These are phyloP conservation scores for Physcia stellaris DNA, from an alignment of 495 filamentous ascomycete genomes.

Conservation along the genomic window DNA sequence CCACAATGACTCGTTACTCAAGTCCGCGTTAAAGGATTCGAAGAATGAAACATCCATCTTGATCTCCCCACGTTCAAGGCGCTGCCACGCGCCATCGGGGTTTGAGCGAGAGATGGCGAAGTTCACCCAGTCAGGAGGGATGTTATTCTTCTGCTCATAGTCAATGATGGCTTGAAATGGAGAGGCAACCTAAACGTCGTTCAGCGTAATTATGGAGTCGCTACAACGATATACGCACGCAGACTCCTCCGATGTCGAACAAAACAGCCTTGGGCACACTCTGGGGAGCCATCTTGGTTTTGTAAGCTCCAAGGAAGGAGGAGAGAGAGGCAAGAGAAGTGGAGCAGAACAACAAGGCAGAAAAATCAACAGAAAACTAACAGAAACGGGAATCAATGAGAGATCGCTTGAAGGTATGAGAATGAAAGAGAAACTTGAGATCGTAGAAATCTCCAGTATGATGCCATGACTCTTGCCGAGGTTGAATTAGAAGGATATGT, in stretches of 20 bases:
- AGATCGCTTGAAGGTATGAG: no score
- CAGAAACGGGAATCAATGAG: no score
- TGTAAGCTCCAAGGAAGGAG: neutral
- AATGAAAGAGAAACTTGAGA: no score
- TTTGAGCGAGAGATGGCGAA: constrained; percentile 65
- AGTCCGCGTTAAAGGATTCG: constrained; percentile 56
- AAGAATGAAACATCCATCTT: constrained; percentile 63
- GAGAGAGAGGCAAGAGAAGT: no score
- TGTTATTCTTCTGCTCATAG: constrained; percentile 61
- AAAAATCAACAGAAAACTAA: no score
- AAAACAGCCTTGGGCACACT: constrained; percentile 62
- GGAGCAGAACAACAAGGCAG: no score
- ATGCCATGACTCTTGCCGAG: no score
- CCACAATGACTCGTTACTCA: constrained; percentile 56
- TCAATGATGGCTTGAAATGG: constrained; percentile 86
- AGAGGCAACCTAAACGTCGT: constrained; percentile 81
- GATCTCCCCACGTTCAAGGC: constrained; percentile 63
- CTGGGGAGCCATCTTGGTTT: constrained; percentile 22
- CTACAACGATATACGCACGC: no score
- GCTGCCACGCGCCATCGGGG: constrained; percentile 81
- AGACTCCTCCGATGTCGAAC: constrained; percentile 95
- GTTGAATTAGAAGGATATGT: no score
- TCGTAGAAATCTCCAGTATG: no score
- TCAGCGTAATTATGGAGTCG: no score
- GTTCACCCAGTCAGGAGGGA: constrained; percentile 84